Conservation (phyloP, 176 grass and related monocot genomes). For the Cocos nucifera region DNA sequence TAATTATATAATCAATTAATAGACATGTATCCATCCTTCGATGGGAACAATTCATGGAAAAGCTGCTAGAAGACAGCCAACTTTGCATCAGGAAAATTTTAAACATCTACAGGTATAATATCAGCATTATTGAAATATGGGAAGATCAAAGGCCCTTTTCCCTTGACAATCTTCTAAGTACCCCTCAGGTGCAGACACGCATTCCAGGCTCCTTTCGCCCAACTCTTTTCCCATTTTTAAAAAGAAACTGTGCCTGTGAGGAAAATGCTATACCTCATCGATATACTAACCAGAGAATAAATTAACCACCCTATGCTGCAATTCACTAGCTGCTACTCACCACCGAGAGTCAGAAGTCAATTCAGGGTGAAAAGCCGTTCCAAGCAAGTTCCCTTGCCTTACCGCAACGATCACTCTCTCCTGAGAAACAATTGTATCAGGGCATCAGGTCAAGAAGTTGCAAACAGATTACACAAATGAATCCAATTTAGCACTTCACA, state of each 20-base stretch:
- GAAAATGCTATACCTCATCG: background rate
- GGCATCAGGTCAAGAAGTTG: slow-evolving; percentile 1
- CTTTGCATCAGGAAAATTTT: too few species aligned
- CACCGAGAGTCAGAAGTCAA: slow-evolving; percentile 90
- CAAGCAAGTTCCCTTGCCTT: slow-evolving; percentile 75
- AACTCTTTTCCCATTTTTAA: slow-evolving; percentile 62
- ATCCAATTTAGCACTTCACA: background rate
- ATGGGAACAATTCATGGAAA: too few species aligned
- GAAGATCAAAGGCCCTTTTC: slow-evolving; percentile 50
- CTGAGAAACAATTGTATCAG: slow-evolving; percentile 58
- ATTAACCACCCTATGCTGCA: background rate
- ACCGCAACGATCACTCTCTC: slow-evolving; percentile 83
- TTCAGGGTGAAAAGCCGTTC: slow-evolving; percentile 92
- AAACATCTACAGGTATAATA: too few species aligned
- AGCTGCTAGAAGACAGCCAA: too few species aligned
- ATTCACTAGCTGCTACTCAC: slow-evolving; percentile 21
- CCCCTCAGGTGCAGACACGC: slow-evolving; percentile 16
- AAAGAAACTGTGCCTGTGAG: slow-evolving; percentile 68
- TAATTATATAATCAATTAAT: too few species aligned
- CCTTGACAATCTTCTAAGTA: background rate
- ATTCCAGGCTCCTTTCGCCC: slow-evolving; percentile 28
- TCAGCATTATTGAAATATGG: slow-evolving; percentile 64
- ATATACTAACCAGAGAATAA: background rate
- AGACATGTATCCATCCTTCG: too few species aligned
- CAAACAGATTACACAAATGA: background rate